Evolutionary conservation across 176 grass and related monocot species (phyloP).

Genomic region (Aegilops speltoides): DNA sequence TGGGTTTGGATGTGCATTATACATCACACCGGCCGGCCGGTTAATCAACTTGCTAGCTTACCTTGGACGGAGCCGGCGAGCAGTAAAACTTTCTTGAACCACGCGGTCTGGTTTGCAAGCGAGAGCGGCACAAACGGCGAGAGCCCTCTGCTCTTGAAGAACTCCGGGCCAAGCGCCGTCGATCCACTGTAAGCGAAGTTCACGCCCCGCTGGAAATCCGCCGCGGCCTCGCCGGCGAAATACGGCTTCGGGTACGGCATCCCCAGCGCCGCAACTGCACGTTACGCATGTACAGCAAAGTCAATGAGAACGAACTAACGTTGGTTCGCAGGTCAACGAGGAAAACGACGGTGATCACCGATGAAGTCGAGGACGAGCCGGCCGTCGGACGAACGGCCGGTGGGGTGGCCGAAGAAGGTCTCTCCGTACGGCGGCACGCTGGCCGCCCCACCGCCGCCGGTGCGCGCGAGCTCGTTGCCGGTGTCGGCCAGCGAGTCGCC

Average conservation of each 20-base stretch:
- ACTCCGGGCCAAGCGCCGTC: conserved; percentile 42
- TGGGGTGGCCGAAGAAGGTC: conserved; percentile 30
- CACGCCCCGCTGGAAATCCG: conserved; percentile 39
- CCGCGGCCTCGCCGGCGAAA: conserved; percentile 35
- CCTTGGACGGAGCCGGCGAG: not conserved
- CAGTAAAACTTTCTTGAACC: conserved; percentile 38
- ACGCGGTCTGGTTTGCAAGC: conserved; percentile 35
- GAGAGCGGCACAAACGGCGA: conserved; percentile 35
- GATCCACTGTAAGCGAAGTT: conserved; percentile 62
- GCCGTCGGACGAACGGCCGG: conserved; percentile 11
- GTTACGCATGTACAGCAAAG: not conserved
- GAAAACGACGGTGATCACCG: not conserved
- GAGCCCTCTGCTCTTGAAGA: conserved; percentile 39
- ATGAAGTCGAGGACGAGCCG: conserved; percentile 31
- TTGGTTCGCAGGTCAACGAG: not conserved
- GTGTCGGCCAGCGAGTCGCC: conserved; percentile 36
- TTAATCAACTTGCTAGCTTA: no score
- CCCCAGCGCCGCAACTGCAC: conserved; percentile 36
- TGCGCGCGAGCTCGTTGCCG: not conserved
- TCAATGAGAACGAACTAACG: not conserved
- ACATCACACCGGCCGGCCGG: not conserved
- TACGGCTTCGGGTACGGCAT: conserved; percentile 41
- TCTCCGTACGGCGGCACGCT: conserved; percentile 16
- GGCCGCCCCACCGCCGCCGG: not conserved
- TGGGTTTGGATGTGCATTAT: no score